These are phyloP conservation scores for Chytriomyces hyalinus DNA, from an alignment of 192 early-diverging fungal species.

Conservation along the genomic window DNA sequence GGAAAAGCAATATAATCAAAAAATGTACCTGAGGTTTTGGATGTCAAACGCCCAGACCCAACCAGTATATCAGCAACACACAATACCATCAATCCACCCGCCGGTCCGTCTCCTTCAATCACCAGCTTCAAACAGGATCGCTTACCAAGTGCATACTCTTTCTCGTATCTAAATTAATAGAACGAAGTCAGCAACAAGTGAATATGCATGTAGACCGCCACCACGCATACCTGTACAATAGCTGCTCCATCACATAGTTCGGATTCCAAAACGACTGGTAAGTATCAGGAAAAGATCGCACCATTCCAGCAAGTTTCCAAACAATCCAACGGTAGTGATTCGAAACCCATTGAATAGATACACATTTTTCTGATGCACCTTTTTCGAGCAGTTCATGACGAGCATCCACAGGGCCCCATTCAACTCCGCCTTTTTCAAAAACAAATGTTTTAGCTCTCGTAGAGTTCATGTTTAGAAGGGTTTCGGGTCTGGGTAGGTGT, in stretches of 20 bases:
- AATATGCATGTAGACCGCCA: background rate
- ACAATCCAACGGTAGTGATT: constrained; percentile 76
- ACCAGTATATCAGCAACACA: constrained; percentile 52
- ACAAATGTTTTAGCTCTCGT: background rate
- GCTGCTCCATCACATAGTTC: constrained; percentile 54
- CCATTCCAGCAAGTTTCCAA: constrained; percentile 73
- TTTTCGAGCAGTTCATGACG: constrained; percentile 40
- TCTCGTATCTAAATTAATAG: constrained; percentile 62
- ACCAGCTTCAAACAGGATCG: constrained; percentile 67
- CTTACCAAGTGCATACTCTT: constrained; percentile 67
- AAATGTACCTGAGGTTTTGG: background rate
- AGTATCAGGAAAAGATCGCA: constrained; percentile 58
- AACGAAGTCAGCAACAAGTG: background rate
- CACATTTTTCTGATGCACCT: constrained; percentile 47
- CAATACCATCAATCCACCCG: constrained; percentile 64
- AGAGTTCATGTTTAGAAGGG: constrained; percentile 7
- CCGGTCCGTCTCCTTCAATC: constrained; percentile 66
- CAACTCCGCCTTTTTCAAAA: constrained; percentile 1
- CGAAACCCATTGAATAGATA: constrained; percentile 54
- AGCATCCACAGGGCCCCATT: constrained; percentile 61
- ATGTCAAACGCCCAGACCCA: too few relatives aligned
- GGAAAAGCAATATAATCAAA: background rate
- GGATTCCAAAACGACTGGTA: constrained; percentile 48
- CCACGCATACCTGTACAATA: constrained; percentile 43
- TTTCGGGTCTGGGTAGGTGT: background rate